These are phyloP conservation scores for Articulospora tetracladia DNA, from an alignment of 495 filamentous ascomycete genomes.

Conservation along the genomic window DNA sequence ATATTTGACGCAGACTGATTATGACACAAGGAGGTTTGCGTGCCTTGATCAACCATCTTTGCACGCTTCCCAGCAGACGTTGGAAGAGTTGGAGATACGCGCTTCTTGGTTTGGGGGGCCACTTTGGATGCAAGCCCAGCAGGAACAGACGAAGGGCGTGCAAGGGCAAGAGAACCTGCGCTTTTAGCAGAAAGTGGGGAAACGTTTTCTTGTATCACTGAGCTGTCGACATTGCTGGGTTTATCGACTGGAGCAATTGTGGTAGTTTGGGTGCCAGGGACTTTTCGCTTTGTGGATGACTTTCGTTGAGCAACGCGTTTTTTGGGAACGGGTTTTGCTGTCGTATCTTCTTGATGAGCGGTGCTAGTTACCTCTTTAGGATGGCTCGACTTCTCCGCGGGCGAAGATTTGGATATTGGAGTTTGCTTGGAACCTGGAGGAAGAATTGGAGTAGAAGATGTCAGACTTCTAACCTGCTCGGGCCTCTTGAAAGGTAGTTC, in stretches of 20 bases:
- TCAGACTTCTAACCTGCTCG: background rate
- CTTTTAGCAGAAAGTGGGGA: slow-evolving; percentile 18
- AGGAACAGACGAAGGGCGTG: slow-evolving; percentile 12
- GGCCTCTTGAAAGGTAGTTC: slow-evolving; percentile 31
- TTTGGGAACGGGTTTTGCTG: slow-evolving; percentile 8
- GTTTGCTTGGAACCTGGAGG: slow-evolving; percentile 11
- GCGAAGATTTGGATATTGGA: background rate
- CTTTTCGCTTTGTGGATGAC: background rate
- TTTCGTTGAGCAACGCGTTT: slow-evolving; percentile 19
- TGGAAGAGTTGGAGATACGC: slow-evolving; percentile 2
- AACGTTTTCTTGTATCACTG: background rate
- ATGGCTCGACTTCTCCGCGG: background rate
- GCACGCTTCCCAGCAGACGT: slow-evolving; percentile 15
- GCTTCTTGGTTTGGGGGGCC: slow-evolving; percentile 15
- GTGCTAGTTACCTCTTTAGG: background rate
- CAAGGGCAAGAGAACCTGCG: background rate
- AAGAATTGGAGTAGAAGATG: background rate
- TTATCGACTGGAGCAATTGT: background rate
- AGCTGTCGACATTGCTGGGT: background rate
- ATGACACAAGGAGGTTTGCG: slow-evolving; percentile 16
- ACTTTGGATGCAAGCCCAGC: slow-evolving; percentile 17
- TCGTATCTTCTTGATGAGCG: background rate
- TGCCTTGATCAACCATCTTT: slow-evolving; percentile 26
- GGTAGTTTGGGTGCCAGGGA: background rate
- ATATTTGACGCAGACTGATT: background rate